Evolutionary conservation across 345 rosid genomes (phyloP).

Genomic region (Pseudoturritis turrita): DNA sequence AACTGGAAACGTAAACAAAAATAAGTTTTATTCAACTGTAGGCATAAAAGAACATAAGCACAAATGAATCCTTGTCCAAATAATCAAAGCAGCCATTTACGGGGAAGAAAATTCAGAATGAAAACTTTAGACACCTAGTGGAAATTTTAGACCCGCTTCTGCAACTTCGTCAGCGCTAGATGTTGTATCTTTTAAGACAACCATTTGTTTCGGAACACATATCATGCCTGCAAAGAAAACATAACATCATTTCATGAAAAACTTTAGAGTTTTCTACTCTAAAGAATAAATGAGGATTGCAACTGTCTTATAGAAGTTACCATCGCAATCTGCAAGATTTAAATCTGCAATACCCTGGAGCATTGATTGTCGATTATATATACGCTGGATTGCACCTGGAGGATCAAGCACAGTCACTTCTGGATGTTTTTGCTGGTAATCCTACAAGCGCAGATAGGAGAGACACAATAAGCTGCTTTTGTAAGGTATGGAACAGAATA

Average conservation of each 20-base stretch:
- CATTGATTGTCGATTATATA: slow-evolving; percentile 80
- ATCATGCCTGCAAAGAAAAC: slow-evolving; percentile 52
- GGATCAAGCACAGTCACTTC: slow-evolving; percentile 83
- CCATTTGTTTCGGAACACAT: slow-evolving; percentile 73
- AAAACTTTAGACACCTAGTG: slow-evolving; percentile 46
- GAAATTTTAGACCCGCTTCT: slow-evolving; percentile 68
- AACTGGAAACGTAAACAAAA: slow-evolving; percentile 42
- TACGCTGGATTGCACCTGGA: slow-evolving; percentile 66
- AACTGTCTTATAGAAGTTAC: slow-evolving; percentile 32
- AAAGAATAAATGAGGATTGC: neutral
- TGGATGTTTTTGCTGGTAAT: slow-evolving; percentile 63
- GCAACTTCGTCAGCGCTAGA: slow-evolving; percentile 54
- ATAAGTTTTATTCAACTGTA: neutral
- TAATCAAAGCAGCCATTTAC: neutral
- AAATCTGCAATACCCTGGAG: slow-evolving; percentile 74
- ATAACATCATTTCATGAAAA: slow-evolving; percentile 9
- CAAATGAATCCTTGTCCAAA: neutral
- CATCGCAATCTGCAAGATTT: slow-evolving; percentile 52
- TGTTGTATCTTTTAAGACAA: slow-evolving; percentile 51
- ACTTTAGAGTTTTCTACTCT: neutral
- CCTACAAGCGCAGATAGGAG: slow-evolving; percentile 47
- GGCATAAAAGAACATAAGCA: neutral
- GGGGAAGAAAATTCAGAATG: neutral
- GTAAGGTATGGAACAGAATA: neutral
- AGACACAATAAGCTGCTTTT: neutral